Percentiles rank a stretch among this genome's conserved stretches.
Evolutionary conservation across 768 basidiomycete species (phyloP).

Genomic region (Ramaria rubella): DNA sequence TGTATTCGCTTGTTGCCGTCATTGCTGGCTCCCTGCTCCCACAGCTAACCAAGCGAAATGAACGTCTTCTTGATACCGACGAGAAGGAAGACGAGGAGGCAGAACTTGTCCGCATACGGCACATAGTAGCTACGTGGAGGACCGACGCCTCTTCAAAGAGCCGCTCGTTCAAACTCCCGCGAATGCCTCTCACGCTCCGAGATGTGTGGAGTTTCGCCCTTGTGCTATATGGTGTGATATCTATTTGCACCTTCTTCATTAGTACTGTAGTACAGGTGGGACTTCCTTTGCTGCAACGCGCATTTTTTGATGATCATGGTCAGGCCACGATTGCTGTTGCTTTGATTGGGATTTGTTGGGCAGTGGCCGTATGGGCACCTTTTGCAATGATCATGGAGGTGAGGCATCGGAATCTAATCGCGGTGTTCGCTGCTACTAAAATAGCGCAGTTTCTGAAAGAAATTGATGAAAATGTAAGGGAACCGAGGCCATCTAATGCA

Average conservation of each 20-base stretch:
- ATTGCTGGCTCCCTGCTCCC: slow-evolving; percentile 76
- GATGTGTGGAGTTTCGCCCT: slow-evolving; percentile 93
- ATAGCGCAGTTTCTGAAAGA: slow-evolving; percentile 63
- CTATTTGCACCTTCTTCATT: slow-evolving; percentile 55
- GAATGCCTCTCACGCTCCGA: slow-evolving; percentile 84
- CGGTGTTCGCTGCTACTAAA: background rate
- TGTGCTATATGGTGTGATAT: slow-evolving; percentile 70
- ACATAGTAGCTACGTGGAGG: slow-evolving; percentile 74
- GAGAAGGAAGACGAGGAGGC: slow-evolving; percentile 69
- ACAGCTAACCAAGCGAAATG: slow-evolving; percentile 73
- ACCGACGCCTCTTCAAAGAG: slow-evolving; percentile 75
- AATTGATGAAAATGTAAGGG: slow-evolving; percentile 37
- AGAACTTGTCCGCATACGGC: slow-evolving; percentile 62
- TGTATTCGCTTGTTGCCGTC: slow-evolving; percentile 90
- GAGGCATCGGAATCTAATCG: slow-evolving; percentile 14
- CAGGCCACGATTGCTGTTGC: slow-evolving; percentile 79
- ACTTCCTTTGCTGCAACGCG: background rate
- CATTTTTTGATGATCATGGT: background rate
- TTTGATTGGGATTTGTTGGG: slow-evolving; percentile 90
- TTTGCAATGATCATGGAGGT: slow-evolving; percentile 98
- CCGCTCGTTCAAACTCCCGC: slow-evolving; percentile 68
- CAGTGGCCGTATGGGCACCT: slow-evolving; percentile 96
- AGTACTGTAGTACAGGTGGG: slow-evolving; percentile 64
- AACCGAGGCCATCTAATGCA: background rate
- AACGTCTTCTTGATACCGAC: slow-evolving; percentile 59